These are phyloP conservation scores for Phoma sp. DNA, from an alignment of 2,329 filamentous ascomycete species.

Conservation along the genomic window DNA sequence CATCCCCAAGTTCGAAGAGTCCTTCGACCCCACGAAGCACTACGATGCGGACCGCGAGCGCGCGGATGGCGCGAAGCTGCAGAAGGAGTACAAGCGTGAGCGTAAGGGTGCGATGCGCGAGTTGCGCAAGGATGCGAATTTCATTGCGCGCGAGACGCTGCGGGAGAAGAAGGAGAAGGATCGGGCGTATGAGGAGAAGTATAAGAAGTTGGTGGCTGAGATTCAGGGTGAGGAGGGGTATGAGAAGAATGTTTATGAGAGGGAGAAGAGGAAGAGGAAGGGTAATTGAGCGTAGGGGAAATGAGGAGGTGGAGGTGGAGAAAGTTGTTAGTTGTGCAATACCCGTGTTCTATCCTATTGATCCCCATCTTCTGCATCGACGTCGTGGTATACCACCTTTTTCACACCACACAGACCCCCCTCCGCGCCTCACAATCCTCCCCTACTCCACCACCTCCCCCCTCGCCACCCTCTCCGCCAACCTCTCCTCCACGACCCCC, in stretches of 20 bases:
- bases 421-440: no score
- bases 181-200: constrained; percentile 94
- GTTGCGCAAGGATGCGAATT: constrained; percentile 91
- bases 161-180: constrained; percentile 93
- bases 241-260: constrained; percentile 87
- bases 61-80: constrained; percentile 81
- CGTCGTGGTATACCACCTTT: not conserved
- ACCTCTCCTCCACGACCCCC: not conserved
- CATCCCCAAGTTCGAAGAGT: constrained; percentile 95
- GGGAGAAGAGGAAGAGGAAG: constrained; percentile 79
- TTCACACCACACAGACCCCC: not conserved
- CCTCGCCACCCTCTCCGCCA: not conserved
- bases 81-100: constrained; percentile 92
- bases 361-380: not conserved
- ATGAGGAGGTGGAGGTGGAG: not conserved
- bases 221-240: constrained; percentile 93
- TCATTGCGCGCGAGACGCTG: constrained; percentile 89
- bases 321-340: no score
- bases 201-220: constrained; percentile 87
- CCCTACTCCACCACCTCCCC: not conserved
- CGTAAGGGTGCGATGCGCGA: constrained; percentile 93
- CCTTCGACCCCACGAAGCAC: constrained; percentile 92
- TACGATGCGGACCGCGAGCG: constrained; percentile 96
- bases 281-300: not conserved
- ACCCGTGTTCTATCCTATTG: no score